phyloP scores from a whole-genome alignment of 1,139 yeast genomes.

The Candida frijolesensis region DNA sequence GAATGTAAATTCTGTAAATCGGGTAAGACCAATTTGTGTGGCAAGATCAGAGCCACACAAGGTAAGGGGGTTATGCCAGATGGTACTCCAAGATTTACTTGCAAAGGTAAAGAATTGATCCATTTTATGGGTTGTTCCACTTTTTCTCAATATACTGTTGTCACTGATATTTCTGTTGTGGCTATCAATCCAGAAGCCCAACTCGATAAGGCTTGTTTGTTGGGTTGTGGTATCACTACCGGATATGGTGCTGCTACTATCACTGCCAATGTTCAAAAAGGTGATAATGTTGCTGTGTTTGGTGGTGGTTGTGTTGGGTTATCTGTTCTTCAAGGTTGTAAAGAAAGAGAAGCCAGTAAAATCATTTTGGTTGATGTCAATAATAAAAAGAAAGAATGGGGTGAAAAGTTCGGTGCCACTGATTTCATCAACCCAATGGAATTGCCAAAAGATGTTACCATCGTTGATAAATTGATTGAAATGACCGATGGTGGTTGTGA shows the following conservation, averaged over 20 bases:
- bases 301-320: constrained; percentile 98
- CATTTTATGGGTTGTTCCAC: constrained; percentile 99
- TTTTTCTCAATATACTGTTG: constrained; percentile 95
- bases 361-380: constrained; percentile 90
- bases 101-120: constrained; percentile 78
- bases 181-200: constrained; percentile 86
- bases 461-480: constrained; percentile 83
- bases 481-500: constrained; percentile 97
- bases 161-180: constrained; percentile 96
- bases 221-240: constrained; percentile 98
- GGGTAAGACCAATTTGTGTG: constrained; percentile 95
- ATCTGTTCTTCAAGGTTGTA: constrained; percentile 94
- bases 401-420: constrained; percentile 89
- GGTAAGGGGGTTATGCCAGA: constrained; percentile 62
- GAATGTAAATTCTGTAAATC: constrained; percentile 94
- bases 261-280: constrained; percentile 89
- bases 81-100: constrained; percentile 85
- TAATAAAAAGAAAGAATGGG: constrained; percentile 83
- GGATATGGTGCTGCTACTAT: constrained; percentile 97
- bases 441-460: constrained; percentile 69
- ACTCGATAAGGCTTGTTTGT: constrained; percentile 82
- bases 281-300: constrained; percentile 93
- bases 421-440: constrained; percentile 85
- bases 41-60: constrained; percentile 72
- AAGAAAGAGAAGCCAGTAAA: constrained; percentile 73